Conservation (phyloP, 2,329 filamentous ascomycete genomes). For the Exophiala aquamarina region DNA sequence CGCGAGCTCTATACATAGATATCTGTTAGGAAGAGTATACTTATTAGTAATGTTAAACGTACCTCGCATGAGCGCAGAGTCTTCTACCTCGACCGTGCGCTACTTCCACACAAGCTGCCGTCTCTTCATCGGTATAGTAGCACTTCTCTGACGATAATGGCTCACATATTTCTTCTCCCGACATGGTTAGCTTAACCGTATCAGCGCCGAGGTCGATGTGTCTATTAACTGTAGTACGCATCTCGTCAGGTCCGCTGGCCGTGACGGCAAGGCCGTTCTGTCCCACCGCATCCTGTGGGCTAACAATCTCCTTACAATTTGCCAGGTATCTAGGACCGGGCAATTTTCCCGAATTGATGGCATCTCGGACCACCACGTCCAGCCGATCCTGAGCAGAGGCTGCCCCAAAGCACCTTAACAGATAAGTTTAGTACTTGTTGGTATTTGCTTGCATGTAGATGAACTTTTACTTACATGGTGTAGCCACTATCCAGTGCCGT, state of each 20-base stretch:
- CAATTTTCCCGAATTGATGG: constrained; percentile 49
- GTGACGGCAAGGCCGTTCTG: constrained; percentile 42
- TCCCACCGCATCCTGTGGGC: constrained; percentile 42
- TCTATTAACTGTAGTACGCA: constrained; percentile 40
- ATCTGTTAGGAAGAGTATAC: not conserved
- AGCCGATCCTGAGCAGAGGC: constrained; percentile 48
- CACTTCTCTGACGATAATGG: constrained; percentile 40
- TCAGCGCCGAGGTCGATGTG: constrained; percentile 42
- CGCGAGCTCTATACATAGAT: constrained; percentile 36
- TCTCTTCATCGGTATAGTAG: constrained; percentile 49
- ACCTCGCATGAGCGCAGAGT: constrained; percentile 44
- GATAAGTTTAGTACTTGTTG: not conserved
- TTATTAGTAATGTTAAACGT: not conserved
- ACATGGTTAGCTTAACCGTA: constrained; percentile 47
- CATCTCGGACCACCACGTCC: constrained; percentile 48
- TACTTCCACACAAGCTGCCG: constrained; percentile 49
- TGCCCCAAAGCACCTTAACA: constrained; percentile 42
- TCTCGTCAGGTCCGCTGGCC: constrained; percentile 42
- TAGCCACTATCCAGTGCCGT: constrained; percentile 51
- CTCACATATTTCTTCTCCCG: constrained; percentile 35
- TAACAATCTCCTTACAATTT: constrained; percentile 50
- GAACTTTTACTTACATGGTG: constrained; percentile 39
- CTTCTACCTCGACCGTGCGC: constrained; percentile 36
- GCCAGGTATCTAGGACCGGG: constrained; percentile 49
- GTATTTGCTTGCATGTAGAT: too few species aligned